A percentile compares a stretch with the other conserved stretches of the same genome.
Evolutionary conservation across 495 filamentous ascomycete genomes (phyloP).

Genomic region (Aspergillus hancockii): DNA sequence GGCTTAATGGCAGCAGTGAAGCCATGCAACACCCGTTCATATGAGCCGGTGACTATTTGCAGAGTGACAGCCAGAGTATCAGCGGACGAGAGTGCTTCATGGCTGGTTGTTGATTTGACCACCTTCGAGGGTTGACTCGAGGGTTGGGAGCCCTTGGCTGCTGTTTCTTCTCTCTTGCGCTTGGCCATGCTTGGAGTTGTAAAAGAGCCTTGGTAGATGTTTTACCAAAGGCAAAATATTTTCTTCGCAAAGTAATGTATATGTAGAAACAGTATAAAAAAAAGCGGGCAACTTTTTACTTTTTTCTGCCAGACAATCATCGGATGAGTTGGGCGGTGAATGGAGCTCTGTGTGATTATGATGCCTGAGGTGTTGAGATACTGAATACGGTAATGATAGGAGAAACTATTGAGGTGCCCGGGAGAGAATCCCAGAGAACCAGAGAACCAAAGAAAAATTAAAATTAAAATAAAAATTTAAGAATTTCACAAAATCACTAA

Average conservation of each 20-base stretch:
- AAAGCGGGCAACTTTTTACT: conserved; percentile 26
- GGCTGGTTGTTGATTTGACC: conserved; percentile 32
- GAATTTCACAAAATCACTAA: too few relatives aligned
- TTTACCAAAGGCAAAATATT: conserved; percentile 16
- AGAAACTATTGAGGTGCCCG: not conserved
- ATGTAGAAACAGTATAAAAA: not conserved
- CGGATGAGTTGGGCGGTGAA: conserved; percentile 6
- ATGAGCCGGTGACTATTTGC: conserved; percentile 91
- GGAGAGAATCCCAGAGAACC: not conserved
- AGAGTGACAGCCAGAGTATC: conserved; percentile 54
- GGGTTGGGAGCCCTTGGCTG: conserved; percentile 33
- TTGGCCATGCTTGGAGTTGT: conserved; percentile 62
- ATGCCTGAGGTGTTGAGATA: conserved; percentile 10
- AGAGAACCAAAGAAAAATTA: not conserved
- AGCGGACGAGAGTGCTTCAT: conserved; percentile 20
- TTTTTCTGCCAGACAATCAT: conserved; percentile 27
- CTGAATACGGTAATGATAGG: not conserved
- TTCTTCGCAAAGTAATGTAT: conserved; percentile 4
- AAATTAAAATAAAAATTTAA: not conserved
- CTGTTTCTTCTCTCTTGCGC: conserved; percentile 63
- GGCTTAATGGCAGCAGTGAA: conserved; percentile 71
- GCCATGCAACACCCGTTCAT: conserved; percentile 92
- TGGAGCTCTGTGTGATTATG: too few relatives aligned
- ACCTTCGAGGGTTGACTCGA: conserved; percentile 34
- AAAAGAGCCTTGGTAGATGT: conserved; percentile 8